These are phyloP conservation scores for Colletotrichum destructivum DNA, from an alignment of 2,329 filamentous ascomycete genomes.

Conservation along the genomic window DNA sequence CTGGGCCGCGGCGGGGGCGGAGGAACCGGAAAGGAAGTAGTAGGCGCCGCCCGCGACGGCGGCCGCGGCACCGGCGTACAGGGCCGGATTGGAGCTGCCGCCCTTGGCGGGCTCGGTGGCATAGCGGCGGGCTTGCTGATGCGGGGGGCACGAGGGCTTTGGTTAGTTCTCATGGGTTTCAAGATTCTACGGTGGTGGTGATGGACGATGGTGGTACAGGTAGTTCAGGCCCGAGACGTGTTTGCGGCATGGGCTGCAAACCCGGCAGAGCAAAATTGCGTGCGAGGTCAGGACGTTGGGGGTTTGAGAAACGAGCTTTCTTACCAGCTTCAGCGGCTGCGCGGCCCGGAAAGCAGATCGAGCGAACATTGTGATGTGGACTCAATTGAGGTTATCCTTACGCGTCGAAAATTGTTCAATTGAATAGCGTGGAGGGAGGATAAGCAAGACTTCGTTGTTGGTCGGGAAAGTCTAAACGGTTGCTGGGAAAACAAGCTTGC, in stretches of 20 bases:
- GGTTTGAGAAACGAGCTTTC: constrained; percentile 46
- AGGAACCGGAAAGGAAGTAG: constrained; percentile 70
- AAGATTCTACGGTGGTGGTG: not conserved
- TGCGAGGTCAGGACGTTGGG: not conserved
- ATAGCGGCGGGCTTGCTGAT: constrained; percentile 71
- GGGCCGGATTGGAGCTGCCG: constrained; percentile 67
- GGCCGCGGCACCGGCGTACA: constrained; percentile 74
- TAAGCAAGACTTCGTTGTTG: constrained; percentile 22
- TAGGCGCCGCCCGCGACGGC: constrained; percentile 71
- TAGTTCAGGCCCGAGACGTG: not conserved
- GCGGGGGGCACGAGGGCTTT: constrained; percentile 55
- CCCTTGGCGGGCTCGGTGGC: constrained; percentile 75
- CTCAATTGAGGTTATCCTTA: constrained; percentile 48
- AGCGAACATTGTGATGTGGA: constrained; percentile 71
- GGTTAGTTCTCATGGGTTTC: constrained; percentile 4
- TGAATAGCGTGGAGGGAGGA: constrained; percentile 18
- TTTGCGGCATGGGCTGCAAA: not conserved
- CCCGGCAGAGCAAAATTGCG: not conserved
- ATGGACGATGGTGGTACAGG: not conserved
- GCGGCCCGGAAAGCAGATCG: constrained; percentile 75
- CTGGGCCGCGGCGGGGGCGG: constrained; percentile 59
- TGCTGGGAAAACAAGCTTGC: constrained; percentile 31
- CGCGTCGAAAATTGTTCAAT: constrained; percentile 19
- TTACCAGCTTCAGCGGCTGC: constrained; percentile 77
- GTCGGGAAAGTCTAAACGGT: constrained; percentile 15